These are phyloP conservation scores for Colletotrichum spaethianum DNA, from an alignment of 2,329 filamentous ascomycete species.

Conservation along the genomic window DNA sequence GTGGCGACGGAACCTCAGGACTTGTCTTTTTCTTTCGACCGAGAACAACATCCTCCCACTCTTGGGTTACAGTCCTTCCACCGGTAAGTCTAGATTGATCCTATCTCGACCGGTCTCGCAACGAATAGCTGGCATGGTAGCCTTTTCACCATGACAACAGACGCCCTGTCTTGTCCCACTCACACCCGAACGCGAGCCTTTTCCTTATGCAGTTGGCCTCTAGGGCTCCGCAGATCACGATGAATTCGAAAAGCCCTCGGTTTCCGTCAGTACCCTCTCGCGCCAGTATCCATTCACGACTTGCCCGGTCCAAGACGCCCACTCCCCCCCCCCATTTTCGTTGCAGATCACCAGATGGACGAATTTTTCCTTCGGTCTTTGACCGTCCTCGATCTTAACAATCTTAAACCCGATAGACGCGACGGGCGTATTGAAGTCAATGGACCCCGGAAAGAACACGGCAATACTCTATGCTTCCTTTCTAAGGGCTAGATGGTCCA, in stretches of 20 bases:
- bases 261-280: not conserved
- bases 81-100: not conserved
- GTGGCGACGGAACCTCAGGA: not conserved
- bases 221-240: conserved; percentile 3
- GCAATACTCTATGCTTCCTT: not conserved
- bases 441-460: not conserved
- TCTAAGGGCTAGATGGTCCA: not conserved
- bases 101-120: not conserved
- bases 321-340: not conserved
- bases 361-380: not conserved
- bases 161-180: not conserved
- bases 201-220: not conserved
- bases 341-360: conserved; percentile 7
- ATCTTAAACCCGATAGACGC: not conserved
- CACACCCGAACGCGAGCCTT: not conserved
- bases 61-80: not conserved
- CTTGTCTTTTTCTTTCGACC: not conserved
- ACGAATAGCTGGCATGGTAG: not conserved
- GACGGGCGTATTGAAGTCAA: not conserved
- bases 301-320: conserved; percentile 10
- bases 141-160: not conserved
- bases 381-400: not conserved
- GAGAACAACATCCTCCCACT: not conserved
- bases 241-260: not conserved
- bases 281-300: not conserved